These are phyloP conservation scores for Phytopythium aichiense DNA, from an alignment of 352 stramenopile species.

Conservation along the genomic window DNA sequence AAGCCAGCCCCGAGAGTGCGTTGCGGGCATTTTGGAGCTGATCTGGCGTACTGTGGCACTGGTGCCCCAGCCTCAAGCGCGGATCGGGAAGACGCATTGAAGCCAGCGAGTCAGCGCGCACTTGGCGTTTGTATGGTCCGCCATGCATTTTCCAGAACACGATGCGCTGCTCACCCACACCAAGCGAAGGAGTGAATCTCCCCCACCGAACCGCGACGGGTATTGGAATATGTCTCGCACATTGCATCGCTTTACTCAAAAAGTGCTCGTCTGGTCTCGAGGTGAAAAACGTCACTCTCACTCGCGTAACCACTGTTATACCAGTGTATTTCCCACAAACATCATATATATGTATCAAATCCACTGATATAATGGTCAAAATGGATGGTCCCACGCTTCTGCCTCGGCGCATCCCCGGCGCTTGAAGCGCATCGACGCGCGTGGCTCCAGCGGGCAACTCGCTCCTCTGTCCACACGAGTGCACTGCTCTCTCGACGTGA, in stretches of 20 bases:
- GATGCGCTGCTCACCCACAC: neutral
- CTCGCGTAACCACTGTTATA: neutral
- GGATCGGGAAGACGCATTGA: neutral
- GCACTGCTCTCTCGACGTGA: no score
- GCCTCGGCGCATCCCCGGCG: neutral
- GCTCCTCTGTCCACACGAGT: no score
- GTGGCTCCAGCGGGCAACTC: no score
- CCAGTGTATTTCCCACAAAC: neutral
- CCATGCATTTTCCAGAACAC: neutral
- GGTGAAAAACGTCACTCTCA: neutral
- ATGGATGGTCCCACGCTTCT: no score
- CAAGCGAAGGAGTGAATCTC: neutral
- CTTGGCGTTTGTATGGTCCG: neutral
- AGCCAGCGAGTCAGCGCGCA: neutral
- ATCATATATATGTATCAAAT: neutral
- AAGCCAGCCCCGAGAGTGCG: neutral
- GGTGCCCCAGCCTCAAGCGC: neutral
- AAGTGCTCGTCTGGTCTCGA: neutral
- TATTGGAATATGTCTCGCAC: neutral
- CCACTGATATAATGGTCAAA: neutral
- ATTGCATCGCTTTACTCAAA: neutral
- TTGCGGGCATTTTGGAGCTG: neutral
- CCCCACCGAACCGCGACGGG: neutral
- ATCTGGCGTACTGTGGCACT: neutral
- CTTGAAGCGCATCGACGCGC: neutral